These are phyloP conservation scores for Boletus fagicola DNA, from an alignment of 768 basidiomycete genomes.

Conservation along the genomic window DNA sequence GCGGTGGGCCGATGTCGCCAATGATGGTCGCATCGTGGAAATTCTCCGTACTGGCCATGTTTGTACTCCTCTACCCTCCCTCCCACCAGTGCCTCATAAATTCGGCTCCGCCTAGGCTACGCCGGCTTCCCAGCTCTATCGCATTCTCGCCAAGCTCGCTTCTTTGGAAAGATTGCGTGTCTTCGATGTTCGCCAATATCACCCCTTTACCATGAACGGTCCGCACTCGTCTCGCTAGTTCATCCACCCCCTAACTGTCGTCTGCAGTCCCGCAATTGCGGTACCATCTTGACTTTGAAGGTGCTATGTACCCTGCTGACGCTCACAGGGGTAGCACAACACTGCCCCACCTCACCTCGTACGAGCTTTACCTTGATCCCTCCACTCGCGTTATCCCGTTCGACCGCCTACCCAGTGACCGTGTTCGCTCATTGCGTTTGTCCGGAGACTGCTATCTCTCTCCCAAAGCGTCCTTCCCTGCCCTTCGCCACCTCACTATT, in stretches of 20 bases:
- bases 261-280: constrained; percentile 19
- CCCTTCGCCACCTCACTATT: constrained; percentile 32
- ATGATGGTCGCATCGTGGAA: constrained; percentile 37
- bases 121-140: constrained; percentile 34
- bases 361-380: constrained; percentile 35
- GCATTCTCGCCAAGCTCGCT: constrained; percentile 30
- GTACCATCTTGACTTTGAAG: constrained; percentile 34
- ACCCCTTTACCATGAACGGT: constrained; percentile 18
- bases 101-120: constrained; percentile 1
- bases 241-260: neutral
- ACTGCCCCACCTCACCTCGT: constrained; percentile 21
- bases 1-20: constrained; percentile 38
- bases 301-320: constrained; percentile 35
- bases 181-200: constrained; percentile 28
- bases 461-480: constrained; percentile 4
- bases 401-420: constrained; percentile 25
- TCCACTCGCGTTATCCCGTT: constrained; percentile 32
- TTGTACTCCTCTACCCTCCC: constrained; percentile 11
- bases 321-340: neutral
- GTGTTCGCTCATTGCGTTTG: constrained; percentile 32
- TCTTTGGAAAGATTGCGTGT: constrained; percentile 33
- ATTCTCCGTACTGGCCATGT: constrained; percentile 16
- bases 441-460: constrained; percentile 35
- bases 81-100: constrained; percentile 5
- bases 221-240: neutral